Conservation (phyloP, 2,329 filamentous ascomycete species). For the Calonectria montana region DNA sequence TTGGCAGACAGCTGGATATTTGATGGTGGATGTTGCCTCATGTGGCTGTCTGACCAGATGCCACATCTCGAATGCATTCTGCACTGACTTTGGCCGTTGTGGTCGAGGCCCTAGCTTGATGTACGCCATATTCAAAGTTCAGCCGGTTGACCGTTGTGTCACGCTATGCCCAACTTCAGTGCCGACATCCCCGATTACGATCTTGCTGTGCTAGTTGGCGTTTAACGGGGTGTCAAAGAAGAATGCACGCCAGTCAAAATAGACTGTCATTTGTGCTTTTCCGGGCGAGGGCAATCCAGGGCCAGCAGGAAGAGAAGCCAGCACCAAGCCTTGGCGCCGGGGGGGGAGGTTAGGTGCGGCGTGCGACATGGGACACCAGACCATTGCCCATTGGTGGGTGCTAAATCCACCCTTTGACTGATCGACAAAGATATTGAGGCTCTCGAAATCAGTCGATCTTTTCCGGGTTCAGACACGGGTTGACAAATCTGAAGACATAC, state of each 20-base stretch:
- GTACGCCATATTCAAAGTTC: constrained; percentile 7
- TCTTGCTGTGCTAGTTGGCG: not conserved
- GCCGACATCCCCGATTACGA: not conserved
- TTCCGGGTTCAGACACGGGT: constrained; percentile 9
- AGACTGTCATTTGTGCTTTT: not conserved
- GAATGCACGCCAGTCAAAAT: not conserved
- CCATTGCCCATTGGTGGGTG: not conserved
- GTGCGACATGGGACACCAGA: not conserved
- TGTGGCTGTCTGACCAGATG: constrained; percentile 1
- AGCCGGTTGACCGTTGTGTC: constrained; percentile 12
- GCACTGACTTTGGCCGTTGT: constrained; percentile 12
- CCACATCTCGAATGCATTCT: not conserved
- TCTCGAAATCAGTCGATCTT: constrained; percentile 14
- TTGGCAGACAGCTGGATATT: not conserved
- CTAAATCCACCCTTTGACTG: not conserved
- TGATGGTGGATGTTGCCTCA: not conserved
- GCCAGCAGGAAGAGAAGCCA: not conserved
- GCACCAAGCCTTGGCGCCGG: not conserved
- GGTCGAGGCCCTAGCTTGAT: not conserved
- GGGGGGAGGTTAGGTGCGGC: not conserved
- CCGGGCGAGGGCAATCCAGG: not conserved
- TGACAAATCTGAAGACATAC: constrained; percentile 16
- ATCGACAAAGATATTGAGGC: constrained; percentile 15
- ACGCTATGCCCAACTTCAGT: not conserved
- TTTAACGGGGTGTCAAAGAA: not conserved